Evolutionary conservation across 176 grass and related monocot genomes (phyloP), one percentile per base, ranked within the genome.

Genomic region (Oryza glaberrima): DNA sequence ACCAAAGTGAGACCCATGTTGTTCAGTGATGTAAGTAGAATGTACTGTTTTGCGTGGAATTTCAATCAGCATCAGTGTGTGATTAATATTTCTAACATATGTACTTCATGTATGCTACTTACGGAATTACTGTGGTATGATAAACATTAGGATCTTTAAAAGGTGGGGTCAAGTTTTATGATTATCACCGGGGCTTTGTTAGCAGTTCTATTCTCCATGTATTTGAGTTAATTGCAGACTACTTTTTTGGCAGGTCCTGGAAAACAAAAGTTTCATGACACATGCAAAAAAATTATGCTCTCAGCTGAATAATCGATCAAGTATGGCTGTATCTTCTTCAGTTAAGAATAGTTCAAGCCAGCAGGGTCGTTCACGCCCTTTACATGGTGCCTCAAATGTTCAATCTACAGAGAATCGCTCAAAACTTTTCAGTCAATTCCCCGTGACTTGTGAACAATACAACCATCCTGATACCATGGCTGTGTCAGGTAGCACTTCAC

Each of bases 181-280:
- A 67, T 78, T 68, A 35, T 54, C 46, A 20, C 1, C 26, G 11
- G 6, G 32, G 17, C 20, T 85, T 48, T 65, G 1, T 34, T 68
- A 76, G 14, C 65, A 20, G 20, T 76, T 76, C 60, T 48, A 32
- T 76, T 86, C 3, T 78, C 58, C 65, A 58, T 32, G 30, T 79
- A 47, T 79, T 65, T 75, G 45, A 82, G 17, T 22, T 70, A 40
- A 75, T 40, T 67, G 58, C 51, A 1, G 9, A 3, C 34, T 80
- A 49, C 54, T 47, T 77, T 70, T 72, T 65, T 60, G 26, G 58
- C 87, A 98, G 95, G 91, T 98, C 66, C 34, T 85, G 58, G 95
- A 98, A 82, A 98, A 95, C 80, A 88, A 51, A 75, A 87, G 67
- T 83, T 90, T 93, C 84, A 83, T 98, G 45, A 83, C 90, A 74